Evolutionary conservation across 495 filamentous ascomycete species (phyloP).

Genomic region (Penicillium coprophilum): DNA sequence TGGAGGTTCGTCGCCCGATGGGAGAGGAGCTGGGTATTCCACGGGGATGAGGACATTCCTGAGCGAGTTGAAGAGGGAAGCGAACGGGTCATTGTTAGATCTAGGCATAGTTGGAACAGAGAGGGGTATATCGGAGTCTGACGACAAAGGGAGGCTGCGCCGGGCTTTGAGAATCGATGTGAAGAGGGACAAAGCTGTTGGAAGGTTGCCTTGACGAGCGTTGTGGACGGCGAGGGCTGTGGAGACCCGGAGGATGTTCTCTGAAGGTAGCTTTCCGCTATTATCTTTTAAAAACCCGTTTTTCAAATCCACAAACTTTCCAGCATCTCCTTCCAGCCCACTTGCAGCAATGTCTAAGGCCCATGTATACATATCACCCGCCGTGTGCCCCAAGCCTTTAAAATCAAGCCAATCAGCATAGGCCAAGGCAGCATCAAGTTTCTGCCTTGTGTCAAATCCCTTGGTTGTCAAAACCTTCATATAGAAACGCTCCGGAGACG

Average conservation of each 20-base stretch:
- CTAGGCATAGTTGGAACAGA: slow-evolving; percentile 54
- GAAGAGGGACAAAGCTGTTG: slow-evolving; percentile 76
- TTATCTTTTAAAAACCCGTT: slow-evolving; percentile 60
- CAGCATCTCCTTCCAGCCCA: slow-evolving; percentile 44
- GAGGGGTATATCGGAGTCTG: slow-evolving; percentile 30
- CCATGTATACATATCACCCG: slow-evolving; percentile 69
- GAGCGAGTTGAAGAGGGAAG: slow-evolving; percentile 35
- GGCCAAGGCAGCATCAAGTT: slow-evolving; percentile 72
- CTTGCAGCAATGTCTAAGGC: slow-evolving; percentile 66
- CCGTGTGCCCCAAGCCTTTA: slow-evolving; percentile 60
- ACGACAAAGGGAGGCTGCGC: slow-evolving; percentile 39
- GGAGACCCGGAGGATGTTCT: slow-evolving; percentile 69
- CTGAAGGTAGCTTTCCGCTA: slow-evolving; percentile 52
- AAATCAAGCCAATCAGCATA: slow-evolving; percentile 83
- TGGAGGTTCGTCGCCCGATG: slow-evolving; percentile 65
- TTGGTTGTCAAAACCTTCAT: slow-evolving; percentile 72
- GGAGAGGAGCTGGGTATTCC: slow-evolving; percentile 62
- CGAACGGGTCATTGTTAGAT: slow-evolving; percentile 56
- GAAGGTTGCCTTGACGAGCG: slow-evolving; percentile 62
- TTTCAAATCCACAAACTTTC: slow-evolving; percentile 55
- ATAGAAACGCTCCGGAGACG: slow-evolving; percentile 69
- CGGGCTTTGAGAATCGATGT: slow-evolving; percentile 80
- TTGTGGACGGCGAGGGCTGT: slow-evolving; percentile 77
- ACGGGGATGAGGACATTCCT: slow-evolving; percentile 48
- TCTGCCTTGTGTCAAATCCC: slow-evolving; percentile 72